Conservation (phyloP, 352 stramenopile species). For the Pythium phragmitis region DNA sequence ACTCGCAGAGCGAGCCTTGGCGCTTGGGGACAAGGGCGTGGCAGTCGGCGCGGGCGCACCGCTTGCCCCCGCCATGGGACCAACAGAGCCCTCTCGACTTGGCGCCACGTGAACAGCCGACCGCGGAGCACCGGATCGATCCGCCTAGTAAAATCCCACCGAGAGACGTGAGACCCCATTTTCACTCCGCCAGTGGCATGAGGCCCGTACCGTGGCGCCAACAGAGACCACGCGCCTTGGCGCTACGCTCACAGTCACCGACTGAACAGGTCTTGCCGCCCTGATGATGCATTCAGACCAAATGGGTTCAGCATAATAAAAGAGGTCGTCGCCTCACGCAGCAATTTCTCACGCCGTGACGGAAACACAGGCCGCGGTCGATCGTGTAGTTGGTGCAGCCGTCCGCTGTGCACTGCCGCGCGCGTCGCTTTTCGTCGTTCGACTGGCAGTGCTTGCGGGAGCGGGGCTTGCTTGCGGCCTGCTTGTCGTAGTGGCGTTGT, state of each 20-base stretch:
- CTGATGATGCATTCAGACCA: neutral
- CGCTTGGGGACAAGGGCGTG: neutral
- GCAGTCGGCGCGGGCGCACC: constrained; percentile 16
- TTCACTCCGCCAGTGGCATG: neutral
- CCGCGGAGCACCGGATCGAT: constrained; percentile 6
- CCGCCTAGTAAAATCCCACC: constrained; percentile 2
- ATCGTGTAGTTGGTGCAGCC: constrained; percentile 52
- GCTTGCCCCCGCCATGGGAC: constrained; percentile 36
- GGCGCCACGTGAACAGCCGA: constrained; percentile 8
- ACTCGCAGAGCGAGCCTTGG: neutral
- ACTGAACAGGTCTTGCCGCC: constrained; percentile 14
- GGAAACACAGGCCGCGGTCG: constrained; percentile 44
- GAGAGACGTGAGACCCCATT: neutral
- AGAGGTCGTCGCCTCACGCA: no score
- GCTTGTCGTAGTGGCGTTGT: neutral
- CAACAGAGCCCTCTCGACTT: constrained; percentile 28
- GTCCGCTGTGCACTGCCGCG: constrained; percentile 36
- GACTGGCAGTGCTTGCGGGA: neutral
- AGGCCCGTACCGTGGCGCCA: constrained; percentile 17
- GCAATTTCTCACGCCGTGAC: constrained; percentile 25
- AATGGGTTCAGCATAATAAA: no score
- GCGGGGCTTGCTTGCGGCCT: neutral
- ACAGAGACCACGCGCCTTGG: constrained; percentile 16
- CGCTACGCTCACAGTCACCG: constrained; percentile 7
- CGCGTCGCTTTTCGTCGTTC: constrained; percentile 37